Evolutionary conservation across 176 grass and related monocot genomes (phyloP).

Genomic region (Elaeis guineensis): DNA sequence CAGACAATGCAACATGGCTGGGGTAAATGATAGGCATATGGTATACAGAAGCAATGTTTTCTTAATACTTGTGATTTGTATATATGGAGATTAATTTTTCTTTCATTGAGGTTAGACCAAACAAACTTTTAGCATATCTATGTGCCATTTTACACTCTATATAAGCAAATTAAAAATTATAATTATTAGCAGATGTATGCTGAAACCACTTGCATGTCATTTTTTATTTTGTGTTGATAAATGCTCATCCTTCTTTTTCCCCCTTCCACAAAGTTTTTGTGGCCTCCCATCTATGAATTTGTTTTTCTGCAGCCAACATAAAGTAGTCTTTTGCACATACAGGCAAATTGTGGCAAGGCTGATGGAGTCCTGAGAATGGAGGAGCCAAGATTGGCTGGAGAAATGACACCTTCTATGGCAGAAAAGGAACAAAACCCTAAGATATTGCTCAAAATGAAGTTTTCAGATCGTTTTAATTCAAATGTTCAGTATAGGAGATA

Average conservation of each 20-base stretch:
- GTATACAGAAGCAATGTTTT: neutral
- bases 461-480: slow-evolving; percentile 58
- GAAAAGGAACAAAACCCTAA: slow-evolving; percentile 2
- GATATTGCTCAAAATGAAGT: slow-evolving; percentile 16
- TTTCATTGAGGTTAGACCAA: too few relatives aligned
- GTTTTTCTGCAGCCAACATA: slow-evolving; percentile 15
- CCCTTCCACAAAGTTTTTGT: too few relatives aligned
- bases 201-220: too few relatives aligned
- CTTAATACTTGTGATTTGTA: too few relatives aligned
- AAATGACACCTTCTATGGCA: slow-evolving; percentile 16
- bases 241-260: too few relatives aligned
- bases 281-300: slow-evolving; percentile 3
- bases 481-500: slow-evolving; percentile 46
- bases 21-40: neutral
- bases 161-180: slow-evolving; percentile 6
- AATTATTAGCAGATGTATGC: too few relatives aligned
- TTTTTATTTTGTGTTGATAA: too few relatives aligned
- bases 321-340: slow-evolving; percentile 12
- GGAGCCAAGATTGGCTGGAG: neutral
- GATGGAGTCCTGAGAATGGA: neutral
- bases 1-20: neutral
- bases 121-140: too few relatives aligned
- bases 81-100: too few relatives aligned
- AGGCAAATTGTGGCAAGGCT: slow-evolving; percentile 4
- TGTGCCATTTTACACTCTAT: slow-evolving; percentile 16